These are phyloP conservation scores for Saturnispora dispora DNA, from an alignment of 805 yeast species.

Conservation along the genomic window DNA sequence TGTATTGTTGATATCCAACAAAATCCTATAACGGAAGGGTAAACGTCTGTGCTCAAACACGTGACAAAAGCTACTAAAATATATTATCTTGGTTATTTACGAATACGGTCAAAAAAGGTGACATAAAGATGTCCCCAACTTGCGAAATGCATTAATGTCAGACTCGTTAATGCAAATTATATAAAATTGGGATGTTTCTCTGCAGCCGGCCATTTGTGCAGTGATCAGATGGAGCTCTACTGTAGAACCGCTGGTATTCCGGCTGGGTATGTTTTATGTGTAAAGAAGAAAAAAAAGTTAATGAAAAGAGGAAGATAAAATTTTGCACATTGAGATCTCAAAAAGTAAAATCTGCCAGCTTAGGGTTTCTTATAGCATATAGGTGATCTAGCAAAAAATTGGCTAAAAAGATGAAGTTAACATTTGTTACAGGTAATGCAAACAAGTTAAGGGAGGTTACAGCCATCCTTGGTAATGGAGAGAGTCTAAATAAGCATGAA, in stretches of 20 bases:
- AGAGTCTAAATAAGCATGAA: slow-evolving; percentile 28
- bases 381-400: not conserved
- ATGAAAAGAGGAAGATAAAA: not conserved
- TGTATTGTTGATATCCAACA: too few relatives aligned
- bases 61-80: not conserved
- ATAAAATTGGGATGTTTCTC: slow-evolving; percentile 18
- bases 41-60: too few relatives aligned
- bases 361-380: not conserved
- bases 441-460: slow-evolving; percentile 83
- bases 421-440: slow-evolving; percentile 62
- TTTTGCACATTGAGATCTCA: not conserved
- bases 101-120: not conserved
- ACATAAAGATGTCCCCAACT: slow-evolving; percentile 2
- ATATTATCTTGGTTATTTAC: too few relatives aligned
- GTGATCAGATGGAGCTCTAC: slow-evolving; percentile 23
- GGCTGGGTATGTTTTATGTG: slow-evolving; percentile 28
- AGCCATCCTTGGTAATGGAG: slow-evolving; percentile 48
- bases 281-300: slow-evolving; percentile 11
- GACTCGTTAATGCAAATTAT: slow-evolving; percentile 3
- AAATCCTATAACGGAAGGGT: too few relatives aligned
- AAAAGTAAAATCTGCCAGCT: not conserved
- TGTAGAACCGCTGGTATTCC: slow-evolving; percentile 34
- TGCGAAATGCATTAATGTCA: slow-evolving; percentile 4
- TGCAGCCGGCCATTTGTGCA: slow-evolving; percentile 36
- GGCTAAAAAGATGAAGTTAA: slow-evolving; percentile 11